These are phyloP conservation scores for Penicillium tannophilum DNA, from an alignment of 495 filamentous ascomycete genomes.

Conservation along the genomic window DNA sequence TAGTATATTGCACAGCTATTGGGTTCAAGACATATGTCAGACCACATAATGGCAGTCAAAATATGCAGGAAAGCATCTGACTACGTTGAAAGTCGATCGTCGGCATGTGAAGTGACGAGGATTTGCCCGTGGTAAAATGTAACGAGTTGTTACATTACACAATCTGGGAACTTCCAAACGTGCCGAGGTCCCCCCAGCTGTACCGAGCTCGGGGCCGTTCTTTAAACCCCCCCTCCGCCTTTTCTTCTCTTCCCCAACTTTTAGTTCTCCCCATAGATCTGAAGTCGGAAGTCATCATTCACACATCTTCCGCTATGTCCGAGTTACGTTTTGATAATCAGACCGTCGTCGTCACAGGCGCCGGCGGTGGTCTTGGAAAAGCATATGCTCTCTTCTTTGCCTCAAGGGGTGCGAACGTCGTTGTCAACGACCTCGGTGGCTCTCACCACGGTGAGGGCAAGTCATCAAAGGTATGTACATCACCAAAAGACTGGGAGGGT, in stretches of 20 bases:
- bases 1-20: background rate
- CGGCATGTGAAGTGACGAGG: slow-evolving; percentile 44
- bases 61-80: background rate
- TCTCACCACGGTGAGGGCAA: slow-evolving; percentile 94
- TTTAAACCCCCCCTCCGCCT: slow-evolving; percentile 35
- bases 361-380: slow-evolving; percentile 92
- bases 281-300: slow-evolving; percentile 21
- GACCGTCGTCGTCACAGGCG: slow-evolving; percentile 95
- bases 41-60: background rate
- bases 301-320: slow-evolving; percentile 56
- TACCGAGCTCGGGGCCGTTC: slow-evolving; percentile 38
- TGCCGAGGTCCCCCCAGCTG: slow-evolving; percentile 45
- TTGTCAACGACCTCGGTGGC: slow-evolving; percentile 95
- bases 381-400: slow-evolving; percentile 92
- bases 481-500: background rate
- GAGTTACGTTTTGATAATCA: slow-evolving; percentile 93
- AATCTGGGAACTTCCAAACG: slow-evolving; percentile 26
- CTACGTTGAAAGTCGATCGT: background rate
- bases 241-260: slow-evolving; percentile 26
- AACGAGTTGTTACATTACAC: slow-evolving; percentile 20
- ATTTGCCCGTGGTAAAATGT: slow-evolving; percentile 32
- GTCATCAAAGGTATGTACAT: slow-evolving; percentile 68
- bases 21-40: background rate
- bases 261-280: slow-evolving; percentile 20
- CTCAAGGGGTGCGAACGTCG: slow-evolving; percentile 89